A percentile compares a stretch with the other conserved stretches of the same genome.
These are phyloP conservation scores for Kodamaea leandrae DNA, from an alignment of 805 yeast species.

Conservation along the genomic window DNA sequence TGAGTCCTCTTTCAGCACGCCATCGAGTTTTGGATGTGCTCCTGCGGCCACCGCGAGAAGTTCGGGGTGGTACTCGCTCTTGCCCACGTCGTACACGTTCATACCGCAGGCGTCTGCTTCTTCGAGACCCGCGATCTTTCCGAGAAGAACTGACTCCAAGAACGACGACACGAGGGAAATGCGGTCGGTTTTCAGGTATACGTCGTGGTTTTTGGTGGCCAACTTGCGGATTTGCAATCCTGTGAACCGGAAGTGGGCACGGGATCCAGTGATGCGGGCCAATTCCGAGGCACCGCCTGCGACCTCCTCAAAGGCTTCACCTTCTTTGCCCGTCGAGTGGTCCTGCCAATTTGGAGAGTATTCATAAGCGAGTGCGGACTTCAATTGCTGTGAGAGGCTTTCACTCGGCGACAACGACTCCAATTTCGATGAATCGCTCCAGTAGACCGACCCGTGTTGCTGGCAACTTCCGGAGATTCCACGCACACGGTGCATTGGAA, in stretches of 20 bases:
- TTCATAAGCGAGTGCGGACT: constrained; percentile 55
- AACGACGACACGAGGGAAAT: constrained; percentile 80
- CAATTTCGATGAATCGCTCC: constrained; percentile 57
- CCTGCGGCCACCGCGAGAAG: constrained; percentile 57
- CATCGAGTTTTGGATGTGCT: constrained; percentile 44
- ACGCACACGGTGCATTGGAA: constrained; percentile 58
- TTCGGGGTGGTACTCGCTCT: constrained; percentile 52
- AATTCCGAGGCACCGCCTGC: constrained; percentile 59
- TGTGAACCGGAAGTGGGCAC: constrained; percentile 86
- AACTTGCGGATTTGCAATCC: constrained; percentile 88
- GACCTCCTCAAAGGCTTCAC: constrained; percentile 54
- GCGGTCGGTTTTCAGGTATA: constrained; percentile 54
- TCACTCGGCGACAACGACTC: constrained; percentile 10
- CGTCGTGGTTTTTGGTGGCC: constrained; percentile 50
- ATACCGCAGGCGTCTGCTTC: constrained; percentile 91
- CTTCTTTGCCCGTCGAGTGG: constrained; percentile 76
- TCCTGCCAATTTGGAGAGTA: constrained; percentile 94
- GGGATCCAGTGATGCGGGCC: constrained; percentile 75
- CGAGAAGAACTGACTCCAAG: constrained; percentile 67
- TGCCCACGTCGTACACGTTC: constrained; percentile 76
- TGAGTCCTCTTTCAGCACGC: constrained; percentile 19
- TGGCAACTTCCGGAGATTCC: constrained; percentile 86
- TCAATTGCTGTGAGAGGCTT: constrained; percentile 46
- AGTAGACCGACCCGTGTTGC: constrained; percentile 88
- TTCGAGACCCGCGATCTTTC: constrained; percentile 63